Evolutionary conservation across 352 stramenopile species (phyloP), one percentile per base, ranked within the genome.

Genomic region (Globisporangium polare): DNA sequence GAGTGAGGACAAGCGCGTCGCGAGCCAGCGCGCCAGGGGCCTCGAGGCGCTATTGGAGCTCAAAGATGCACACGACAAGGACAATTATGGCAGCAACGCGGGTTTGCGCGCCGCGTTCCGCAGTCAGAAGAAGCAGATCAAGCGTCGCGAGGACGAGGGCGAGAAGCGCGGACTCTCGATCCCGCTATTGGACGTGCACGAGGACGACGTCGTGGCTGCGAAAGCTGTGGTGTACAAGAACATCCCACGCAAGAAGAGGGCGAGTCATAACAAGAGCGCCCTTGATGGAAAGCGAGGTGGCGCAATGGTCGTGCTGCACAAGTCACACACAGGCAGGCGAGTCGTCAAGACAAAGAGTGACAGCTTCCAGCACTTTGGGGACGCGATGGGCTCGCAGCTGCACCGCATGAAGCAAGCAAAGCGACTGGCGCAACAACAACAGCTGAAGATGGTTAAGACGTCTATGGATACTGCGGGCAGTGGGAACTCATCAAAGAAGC

Each of bases 31-130:
- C 12, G 73, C 74, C 13, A 57, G 62, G 9, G 74, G 79, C 0
- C 63, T 95, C 6, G 69, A 86, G 13, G 73, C 68, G 8, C 68
- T 96, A n/a, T 29, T 83, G 22, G 45, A 79, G 26, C 58, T 87
- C 43, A 75, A 92, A 60, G 78, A 94, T 29, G 66, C 66, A 26
- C 70, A 89, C 52, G 86, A 82, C 17, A 77, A 80, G 22, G 78
- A 95, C 70, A 81, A 92, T 51, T 91, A 90, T 53, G 64, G 63
- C 5, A 81, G 73, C 26, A 96, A 95, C 42, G 71, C 77, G 10
- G 63, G 58, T 22, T 57, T 94, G 18, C 72, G 84, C 20, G 67
- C 73, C 2, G 55, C 63, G 26, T 90, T 94, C 37, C 78, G 84
- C 18, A 61, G 62, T 42, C 65, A 88, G 37, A 94, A 92, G 72